A percentile compares a stretch with the other conserved stretches of the same genome.
Conservation (phyloP, 148 eudicot genomes). For the Vaccinium darrowii region DNA sequence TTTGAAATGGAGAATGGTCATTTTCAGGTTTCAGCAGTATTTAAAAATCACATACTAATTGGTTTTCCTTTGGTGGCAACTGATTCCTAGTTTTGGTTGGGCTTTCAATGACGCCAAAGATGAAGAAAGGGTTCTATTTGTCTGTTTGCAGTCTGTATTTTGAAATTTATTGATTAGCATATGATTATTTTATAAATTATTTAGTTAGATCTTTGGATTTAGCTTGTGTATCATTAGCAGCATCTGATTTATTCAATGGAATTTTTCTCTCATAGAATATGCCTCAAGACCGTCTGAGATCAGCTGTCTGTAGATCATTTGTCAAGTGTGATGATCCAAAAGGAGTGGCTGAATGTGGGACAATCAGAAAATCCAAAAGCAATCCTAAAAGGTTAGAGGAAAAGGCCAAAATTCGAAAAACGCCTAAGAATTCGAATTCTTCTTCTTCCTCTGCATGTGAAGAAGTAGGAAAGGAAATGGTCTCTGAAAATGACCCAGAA, state of each 20-base stretch:
- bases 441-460: background rate
- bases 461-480: slow-evolving; percentile 35
- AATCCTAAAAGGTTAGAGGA: slow-evolving; percentile 33
- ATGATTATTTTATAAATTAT: background rate
- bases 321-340: slow-evolving; percentile 83
- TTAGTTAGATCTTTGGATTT: slow-evolving; percentile 4
- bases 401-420: slow-evolving; percentile 25
- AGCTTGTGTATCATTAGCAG: slow-evolving; percentile 12
- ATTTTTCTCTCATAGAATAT: slow-evolving; percentile 42
- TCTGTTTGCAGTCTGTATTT: slow-evolving; percentile 10
- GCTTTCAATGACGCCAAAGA: slow-evolving; percentile 15
- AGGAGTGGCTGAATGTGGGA: slow-evolving; percentile 69
- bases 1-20: slow-evolving; percentile 14
- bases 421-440: slow-evolving; percentile 16
- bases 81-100: slow-evolving; percentile 15
- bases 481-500: slow-evolving; percentile 28
- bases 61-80: slow-evolving; percentile 24
- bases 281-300: slow-evolving; percentile 68
- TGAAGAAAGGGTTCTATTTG: slow-evolving; percentile 5
- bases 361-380: slow-evolving; percentile 56
- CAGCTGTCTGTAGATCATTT: slow-evolving; percentile 78
- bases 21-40: background rate
- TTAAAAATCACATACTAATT: background rate
- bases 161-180: slow-evolving; percentile 9
- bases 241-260: slow-evolving; percentile 28